Percentiles rank a stretch among this genome's conserved stretches.
These are phyloP conservation scores for Simmondsia chinensis DNA, from an alignment of 148 eudicot genomes.

Conservation along the genomic window DNA sequence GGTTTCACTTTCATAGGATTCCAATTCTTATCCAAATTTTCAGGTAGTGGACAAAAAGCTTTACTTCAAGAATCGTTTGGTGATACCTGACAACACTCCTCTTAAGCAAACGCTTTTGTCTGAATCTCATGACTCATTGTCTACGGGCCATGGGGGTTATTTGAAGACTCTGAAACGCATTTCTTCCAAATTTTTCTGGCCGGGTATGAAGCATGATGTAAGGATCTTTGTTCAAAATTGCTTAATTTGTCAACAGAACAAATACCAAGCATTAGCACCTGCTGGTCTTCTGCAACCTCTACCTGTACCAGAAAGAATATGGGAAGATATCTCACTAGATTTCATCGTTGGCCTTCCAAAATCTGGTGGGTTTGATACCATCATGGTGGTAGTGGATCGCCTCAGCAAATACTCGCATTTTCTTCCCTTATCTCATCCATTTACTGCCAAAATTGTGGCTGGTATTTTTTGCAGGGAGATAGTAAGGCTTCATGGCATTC, in stretches of 20 bases:
- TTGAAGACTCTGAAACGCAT: background rate
- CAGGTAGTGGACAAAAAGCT: background rate
- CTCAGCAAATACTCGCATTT: constrained; percentile 3
- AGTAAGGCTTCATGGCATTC: constrained; percentile 1
- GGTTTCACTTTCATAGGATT: too few species aligned
- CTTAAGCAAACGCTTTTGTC: background rate
- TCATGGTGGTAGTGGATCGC: constrained; percentile 6
- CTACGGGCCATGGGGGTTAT: background rate
- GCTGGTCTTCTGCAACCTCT: background rate
- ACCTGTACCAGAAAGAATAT: too few species aligned
- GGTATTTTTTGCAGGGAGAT: background rate
- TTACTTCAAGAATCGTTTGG: background rate
- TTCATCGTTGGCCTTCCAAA: background rate
- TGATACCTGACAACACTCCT: background rate
- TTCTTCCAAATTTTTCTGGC: background rate
- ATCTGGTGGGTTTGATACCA: background rate
- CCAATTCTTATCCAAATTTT: too few species aligned
- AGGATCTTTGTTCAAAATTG: background rate
- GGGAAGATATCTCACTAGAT: constrained; percentile 1
- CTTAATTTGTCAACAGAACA: background rate
- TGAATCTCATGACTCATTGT: too few species aligned
- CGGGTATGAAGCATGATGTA: background rate
- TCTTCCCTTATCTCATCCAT: constrained; percentile 3
- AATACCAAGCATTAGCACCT: background rate
- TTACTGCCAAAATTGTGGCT: constrained; percentile 1